These are phyloP conservation scores for Beauveria varroae DNA, from an alignment of 2,329 filamentous ascomycete species.

Conservation along the genomic window DNA sequence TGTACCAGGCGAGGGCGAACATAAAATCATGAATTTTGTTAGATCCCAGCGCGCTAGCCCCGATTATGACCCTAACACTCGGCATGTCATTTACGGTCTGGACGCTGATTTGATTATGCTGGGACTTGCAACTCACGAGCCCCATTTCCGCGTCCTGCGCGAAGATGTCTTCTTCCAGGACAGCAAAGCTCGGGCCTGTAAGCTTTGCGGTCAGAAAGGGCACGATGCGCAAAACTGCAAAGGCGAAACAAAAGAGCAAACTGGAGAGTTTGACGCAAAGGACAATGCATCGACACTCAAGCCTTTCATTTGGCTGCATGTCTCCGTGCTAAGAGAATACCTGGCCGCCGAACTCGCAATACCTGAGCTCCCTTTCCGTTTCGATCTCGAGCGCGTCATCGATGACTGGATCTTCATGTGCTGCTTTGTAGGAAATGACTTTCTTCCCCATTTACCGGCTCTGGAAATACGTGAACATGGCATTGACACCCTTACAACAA, in stretches of 20 bases:
- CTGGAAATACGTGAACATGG: conserved; percentile 95
- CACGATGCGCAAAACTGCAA: conserved; percentile 83
- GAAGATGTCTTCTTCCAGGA: conserved; percentile 96
- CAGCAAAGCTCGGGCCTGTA: conserved; percentile 72
- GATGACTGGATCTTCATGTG: conserved; percentile 99
- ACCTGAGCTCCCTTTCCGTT: conserved; percentile 74
- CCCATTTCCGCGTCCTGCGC: conserved; percentile 89
- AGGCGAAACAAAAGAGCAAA: conserved; percentile 70
- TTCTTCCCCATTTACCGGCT: conserved; percentile 93
- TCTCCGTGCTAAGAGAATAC: conserved; percentile 86
- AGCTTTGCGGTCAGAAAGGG: conserved; percentile 83
- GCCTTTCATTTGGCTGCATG: conserved; percentile 97
- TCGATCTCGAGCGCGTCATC: conserved; percentile 87
- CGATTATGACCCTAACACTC: conserved; percentile 91
- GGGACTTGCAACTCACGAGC: conserved; percentile 92
- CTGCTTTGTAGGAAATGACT: conserved; percentile 98
- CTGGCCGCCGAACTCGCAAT: conserved; percentile 83
- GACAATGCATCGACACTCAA: conserved; percentile 64
- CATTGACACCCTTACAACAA: conserved; percentile 91
- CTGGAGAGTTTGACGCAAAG: conserved; percentile 76
- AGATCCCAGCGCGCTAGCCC: conserved; percentile 86
- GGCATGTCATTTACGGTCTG: conserved; percentile 95
- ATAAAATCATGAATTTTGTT: conserved; percentile 99
- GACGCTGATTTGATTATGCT: conserved; percentile 99
- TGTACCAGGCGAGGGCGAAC: conserved; percentile 94